Base-by-base conservation (phyloP, 768 basidiomycete species). In the Sporobolomyces phaffii region DNA sequence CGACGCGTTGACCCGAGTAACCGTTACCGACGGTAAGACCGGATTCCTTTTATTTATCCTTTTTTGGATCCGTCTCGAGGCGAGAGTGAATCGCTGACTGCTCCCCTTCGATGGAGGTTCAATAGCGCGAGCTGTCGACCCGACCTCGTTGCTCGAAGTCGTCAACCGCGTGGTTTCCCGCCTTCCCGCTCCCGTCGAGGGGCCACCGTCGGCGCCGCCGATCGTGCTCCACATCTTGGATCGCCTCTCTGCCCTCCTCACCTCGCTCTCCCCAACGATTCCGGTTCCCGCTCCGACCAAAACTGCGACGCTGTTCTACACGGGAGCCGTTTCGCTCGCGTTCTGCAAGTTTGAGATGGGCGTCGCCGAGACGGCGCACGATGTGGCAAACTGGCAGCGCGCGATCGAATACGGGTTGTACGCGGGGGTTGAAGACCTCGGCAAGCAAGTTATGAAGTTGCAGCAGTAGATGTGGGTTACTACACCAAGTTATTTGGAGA, bases 361-460 rank as follows among this genome's bases (percentile, higher is more conserved):
- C 3, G 3, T 60, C 11, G 3, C 15, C 18, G 69, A 70, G 45
- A 47, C 31, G 36, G 11, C 22, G 51, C 20, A 13, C 20, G 69
- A 70, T 22, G 8, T n/a, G 3, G n/a, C 47, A 38, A 15, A 59
- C 11, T 70, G 61, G 64, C 34, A 43, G 10, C 3, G 1, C 10
- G 64, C 61, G 13, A 47, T 70, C 6, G 7, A n/a, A 26, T 34
- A 52, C 5, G 69, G 64, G 0, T 24, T 70, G 29, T 28, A 48
- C 17, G 64, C 64, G 1, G 69, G 61, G 0, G 62, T 66, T 26
- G 52, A 50, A 5, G 51, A 70, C 38, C 29, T 70, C 18, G 34
- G 24, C 29, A 20, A 34, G 38, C 49, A 62, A 50, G 47, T 62
- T 2, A 1, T 70, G 26, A 33, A 33, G 38, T n/a, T 43, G 3